Conservation (phyloP, 306 rosid species). For the Prosopis cineraria region DNA sequence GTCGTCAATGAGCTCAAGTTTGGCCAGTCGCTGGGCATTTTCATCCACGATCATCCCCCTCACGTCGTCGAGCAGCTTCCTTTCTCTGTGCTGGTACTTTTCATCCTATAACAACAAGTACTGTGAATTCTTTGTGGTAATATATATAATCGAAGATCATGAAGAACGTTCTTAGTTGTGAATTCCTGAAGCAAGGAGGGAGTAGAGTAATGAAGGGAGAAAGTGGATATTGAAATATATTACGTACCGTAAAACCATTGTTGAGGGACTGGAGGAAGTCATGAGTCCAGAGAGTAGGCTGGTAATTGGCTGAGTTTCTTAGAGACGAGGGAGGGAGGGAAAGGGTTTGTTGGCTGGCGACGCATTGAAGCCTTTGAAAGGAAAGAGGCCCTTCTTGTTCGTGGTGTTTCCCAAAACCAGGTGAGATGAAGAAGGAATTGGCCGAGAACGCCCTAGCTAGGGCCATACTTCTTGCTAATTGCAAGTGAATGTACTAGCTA, state of each 20-base stretch:
- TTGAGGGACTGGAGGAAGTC: conserved; percentile 55
- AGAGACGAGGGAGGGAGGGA: background rate
- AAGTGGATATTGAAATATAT: too few species aligned
- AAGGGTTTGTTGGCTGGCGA: background rate
- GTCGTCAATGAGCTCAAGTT: conserved; percentile 41
- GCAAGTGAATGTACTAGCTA: background rate
- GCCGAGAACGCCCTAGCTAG: background rate
- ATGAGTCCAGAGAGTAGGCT: conserved; percentile 48
- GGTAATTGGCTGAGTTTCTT: conserved; percentile 53
- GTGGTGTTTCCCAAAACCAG: background rate
- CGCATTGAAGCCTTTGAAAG: conserved; percentile 14
- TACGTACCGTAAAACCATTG: conserved; percentile 37
- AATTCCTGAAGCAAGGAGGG: background rate
- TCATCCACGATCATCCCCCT: conserved; percentile 43
- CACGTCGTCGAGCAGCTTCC: conserved; percentile 40
- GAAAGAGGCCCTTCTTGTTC: conserved; percentile 1
- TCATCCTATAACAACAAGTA: conserved; percentile 23
- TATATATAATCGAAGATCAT: background rate
- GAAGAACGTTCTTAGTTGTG: background rate
- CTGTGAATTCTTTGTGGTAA: too few species aligned
- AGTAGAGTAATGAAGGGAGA: background rate
- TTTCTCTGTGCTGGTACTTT: background rate
- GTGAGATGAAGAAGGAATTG: background rate
- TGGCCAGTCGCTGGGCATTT: conserved; percentile 3
- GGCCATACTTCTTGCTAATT: conserved; percentile 6